These are phyloP conservation scores for Prunella vulgaris DNA, from an alignment of 257 asterid genomes.

Conservation along the genomic window DNA sequence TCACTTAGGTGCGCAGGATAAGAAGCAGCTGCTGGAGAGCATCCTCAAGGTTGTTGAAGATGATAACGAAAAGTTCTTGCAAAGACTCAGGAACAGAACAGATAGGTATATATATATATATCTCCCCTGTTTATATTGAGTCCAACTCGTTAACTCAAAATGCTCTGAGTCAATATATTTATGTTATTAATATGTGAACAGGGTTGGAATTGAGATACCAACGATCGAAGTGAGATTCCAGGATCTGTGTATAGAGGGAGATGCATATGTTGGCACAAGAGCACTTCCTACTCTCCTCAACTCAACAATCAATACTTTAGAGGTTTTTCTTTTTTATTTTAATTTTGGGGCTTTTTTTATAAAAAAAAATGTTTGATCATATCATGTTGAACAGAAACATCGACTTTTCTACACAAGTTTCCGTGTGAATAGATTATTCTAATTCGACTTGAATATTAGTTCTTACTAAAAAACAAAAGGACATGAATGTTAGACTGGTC, in stretches of 20 bases:
- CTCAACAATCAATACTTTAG: constrained; percentile 64
- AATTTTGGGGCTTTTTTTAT: too few species aligned
- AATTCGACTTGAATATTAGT: background rate
- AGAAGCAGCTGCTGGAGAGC: constrained; percentile 58
- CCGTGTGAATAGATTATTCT: background rate
- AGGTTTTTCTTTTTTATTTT: too few species aligned
- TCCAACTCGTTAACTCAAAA: too few species aligned
- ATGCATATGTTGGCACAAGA: constrained; percentile 72
- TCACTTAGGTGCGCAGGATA: constrained; percentile 55
- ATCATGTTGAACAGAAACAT: too few species aligned
- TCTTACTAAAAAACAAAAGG: too few species aligned
- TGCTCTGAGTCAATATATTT: too few species aligned
- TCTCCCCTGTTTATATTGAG: too few species aligned
- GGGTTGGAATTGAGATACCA: constrained; percentile 89
- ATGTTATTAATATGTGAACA: background rate
- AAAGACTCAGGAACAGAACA: constrained; percentile 60
- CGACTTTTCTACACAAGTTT: background rate
- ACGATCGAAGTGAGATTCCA: constrained; percentile 75
- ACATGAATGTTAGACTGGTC: background rate
- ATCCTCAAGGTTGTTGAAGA: constrained; percentile 68
- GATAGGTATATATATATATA: too few species aligned
- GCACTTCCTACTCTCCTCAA: constrained; percentile 88
- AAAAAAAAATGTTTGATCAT: too few species aligned
- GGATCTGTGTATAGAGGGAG: constrained; percentile 70
- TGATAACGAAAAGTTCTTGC: constrained; percentile 63